Conservation (phyloP, 371 early-diverging fungal species). For the Mucor mucedo region DNA sequence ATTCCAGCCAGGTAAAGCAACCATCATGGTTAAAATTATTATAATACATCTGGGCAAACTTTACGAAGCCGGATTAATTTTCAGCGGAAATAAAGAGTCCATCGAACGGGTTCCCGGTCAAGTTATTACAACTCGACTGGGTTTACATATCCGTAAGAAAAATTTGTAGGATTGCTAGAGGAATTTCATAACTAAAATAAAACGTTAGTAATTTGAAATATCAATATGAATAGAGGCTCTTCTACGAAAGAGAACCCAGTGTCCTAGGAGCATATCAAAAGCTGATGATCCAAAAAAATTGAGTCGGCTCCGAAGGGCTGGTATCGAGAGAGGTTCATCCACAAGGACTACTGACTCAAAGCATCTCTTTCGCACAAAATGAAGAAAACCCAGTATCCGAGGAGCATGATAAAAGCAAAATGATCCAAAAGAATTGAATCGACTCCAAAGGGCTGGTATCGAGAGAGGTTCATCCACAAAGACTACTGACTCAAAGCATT, state of each 20-base stretch:
- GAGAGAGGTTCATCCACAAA: conserved; percentile 23
- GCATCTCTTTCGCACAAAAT: no score
- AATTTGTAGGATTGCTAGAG: no score
- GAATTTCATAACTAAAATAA: conserved; percentile 11
- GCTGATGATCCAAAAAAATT: conserved; percentile 14
- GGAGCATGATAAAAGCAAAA: conserved; percentile 12
- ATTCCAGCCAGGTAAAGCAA: conserved; percentile 19
- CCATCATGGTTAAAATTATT: conserved; percentile 13
- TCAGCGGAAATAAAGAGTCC: no score
- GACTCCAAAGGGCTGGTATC: conserved; percentile 17
- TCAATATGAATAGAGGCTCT: conserved; percentile 19
- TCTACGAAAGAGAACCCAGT: conserved; percentile 14
- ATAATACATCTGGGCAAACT: no score
- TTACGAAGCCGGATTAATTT: no score
- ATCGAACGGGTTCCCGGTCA: no score
- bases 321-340: conserved; percentile 24
- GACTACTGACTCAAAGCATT: conserved; percentile 21
- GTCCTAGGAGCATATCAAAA: conserved; percentile 10
- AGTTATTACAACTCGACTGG: no score
- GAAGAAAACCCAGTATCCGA: no score
- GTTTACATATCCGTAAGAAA: no score
- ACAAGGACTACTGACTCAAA: conserved; percentile 21
- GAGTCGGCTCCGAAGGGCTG: conserved; percentile 12
- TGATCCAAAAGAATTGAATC: conserved; percentile 16
- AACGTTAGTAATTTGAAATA: conserved; percentile 22